Evolutionary conservation across 495 filamentous ascomycete species (phyloP).

Genomic region (Penicillium bialowiezense): DNA sequence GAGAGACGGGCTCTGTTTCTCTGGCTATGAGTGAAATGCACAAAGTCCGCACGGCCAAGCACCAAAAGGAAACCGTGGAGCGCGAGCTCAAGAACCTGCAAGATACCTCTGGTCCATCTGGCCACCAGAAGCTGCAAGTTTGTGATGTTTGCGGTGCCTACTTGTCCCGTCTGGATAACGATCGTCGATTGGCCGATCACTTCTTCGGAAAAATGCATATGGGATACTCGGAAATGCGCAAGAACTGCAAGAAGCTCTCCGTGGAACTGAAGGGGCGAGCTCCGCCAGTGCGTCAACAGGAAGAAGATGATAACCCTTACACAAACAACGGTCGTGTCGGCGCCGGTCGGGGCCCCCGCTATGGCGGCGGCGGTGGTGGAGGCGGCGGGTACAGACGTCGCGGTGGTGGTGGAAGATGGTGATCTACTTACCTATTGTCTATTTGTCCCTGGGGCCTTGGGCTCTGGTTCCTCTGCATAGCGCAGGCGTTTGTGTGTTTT

Average conservation of each 20-base stretch:
- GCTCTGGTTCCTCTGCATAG: conserved; percentile 40
- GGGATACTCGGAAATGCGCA: conserved; percentile 96
- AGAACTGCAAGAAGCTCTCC: conserved; percentile 78
- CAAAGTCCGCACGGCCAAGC: conserved; percentile 74
- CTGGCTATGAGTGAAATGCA: conserved; percentile 82
- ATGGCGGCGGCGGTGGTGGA: conserved; percentile 36
- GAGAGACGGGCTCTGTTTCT: conserved; percentile 75
- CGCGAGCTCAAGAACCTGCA: conserved; percentile 86
- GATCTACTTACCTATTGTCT: conserved; percentile 11
- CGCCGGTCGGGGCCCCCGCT: conserved; percentile 52
- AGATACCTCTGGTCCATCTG: conserved; percentile 86
- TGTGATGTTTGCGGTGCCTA: conserved; percentile 98
- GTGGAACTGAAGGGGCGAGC: conserved; percentile 78
- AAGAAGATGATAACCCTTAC: conserved; percentile 51
- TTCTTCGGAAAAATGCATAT: conserved; percentile 99
- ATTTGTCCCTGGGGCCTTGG: conserved; percentile 16
- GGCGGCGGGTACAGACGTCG: conserved; percentile 41
- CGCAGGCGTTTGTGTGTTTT: conserved; percentile 41
- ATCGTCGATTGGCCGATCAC: conserved; percentile 89
- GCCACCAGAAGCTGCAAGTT: conserved; percentile 96
- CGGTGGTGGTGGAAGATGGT: conserved; percentile 39
- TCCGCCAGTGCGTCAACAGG: conserved; percentile 54
- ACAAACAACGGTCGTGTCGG: conserved; percentile 45
- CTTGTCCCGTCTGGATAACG: conserved; percentile 86
- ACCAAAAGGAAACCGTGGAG: conserved; percentile 80